Base-by-base conservation (phyloP, 495 filamentous ascomycete genomes). In the Penicillium riverlandense region DNA sequence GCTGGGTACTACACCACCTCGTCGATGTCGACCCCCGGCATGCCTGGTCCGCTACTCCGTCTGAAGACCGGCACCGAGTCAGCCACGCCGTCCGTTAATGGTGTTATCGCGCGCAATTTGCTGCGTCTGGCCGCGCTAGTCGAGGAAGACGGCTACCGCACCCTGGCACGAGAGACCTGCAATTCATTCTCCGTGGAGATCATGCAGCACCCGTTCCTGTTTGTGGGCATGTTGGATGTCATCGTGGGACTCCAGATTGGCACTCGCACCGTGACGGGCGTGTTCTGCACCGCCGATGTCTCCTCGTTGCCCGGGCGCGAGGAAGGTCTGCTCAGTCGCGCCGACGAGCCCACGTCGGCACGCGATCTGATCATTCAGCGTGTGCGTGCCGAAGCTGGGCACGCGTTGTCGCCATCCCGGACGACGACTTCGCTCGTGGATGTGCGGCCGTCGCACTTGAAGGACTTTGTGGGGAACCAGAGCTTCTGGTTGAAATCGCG, bases 31-130 rank as follows among this genome's bases (percentile, higher is more conserved):
- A 78, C 83, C 8, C 74, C 83, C 11, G 81, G 90, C 50, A 77
- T 84, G 16, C 77, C 84, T 1, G 80, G 88, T 45, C 79, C 88
- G 13, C 82, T 98, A 41, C 77, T 97, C 15, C 82, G 92, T 7
- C 73, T 96, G 43, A 98, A 98, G 67, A 86, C 87, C 43, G 92
- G 88, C 39, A 95, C 96, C 69, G 92, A 98, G 61, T 85, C 83
- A 31, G 84, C 86, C 11, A 85, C 89, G 40, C 94, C 92, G 1
- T 91, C 86, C 1, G 82, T 87, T 16, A 98, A 98, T 55, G 90
- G 87, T 27, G 75, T 89, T 12, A 82, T 83, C 16, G 87, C 89
- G 0, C 78, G 76, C 8, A 98, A 97, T 54, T 70, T 98, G 11
- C 84, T 88, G 59, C 80, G 89, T 3, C 74, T 98, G 12, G 78